Percentiles rank a stretch among this genome's conserved stretches.
phyloP scores from a whole-genome alignment of 176 grass and related monocot genomes.

The Raddia guianensis region DNA sequence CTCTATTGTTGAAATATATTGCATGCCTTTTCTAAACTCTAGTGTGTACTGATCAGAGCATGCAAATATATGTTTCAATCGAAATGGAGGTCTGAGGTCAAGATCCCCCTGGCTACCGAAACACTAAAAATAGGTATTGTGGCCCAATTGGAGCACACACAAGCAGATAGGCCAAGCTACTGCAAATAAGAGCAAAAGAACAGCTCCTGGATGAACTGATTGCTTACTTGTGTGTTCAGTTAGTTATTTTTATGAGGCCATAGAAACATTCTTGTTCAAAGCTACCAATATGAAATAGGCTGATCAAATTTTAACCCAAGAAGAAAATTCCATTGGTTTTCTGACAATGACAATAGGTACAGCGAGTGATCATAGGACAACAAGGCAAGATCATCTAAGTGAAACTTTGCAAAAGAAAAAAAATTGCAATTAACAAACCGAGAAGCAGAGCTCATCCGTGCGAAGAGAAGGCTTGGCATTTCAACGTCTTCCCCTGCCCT shows the following conservation, averaged over 20 bases:
- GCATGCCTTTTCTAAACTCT: too few species aligned
- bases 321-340: constrained; percentile 24
- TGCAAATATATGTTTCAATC: too few species aligned
- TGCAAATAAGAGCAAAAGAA: too few species aligned
- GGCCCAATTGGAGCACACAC: too few species aligned
- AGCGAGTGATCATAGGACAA: not conserved
- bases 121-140: too few species aligned
- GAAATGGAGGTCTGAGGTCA: too few species aligned
- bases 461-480: not conserved
- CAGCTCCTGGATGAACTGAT: too few species aligned
- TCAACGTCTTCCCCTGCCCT: constrained; percentile 49
- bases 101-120: too few species aligned
- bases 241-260: not conserved
- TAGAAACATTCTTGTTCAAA: not conserved
- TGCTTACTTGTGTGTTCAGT: not conserved
- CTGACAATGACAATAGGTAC: constrained; percentile 1
- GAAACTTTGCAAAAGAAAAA: constrained; percentile 29
- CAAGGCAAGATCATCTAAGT: constrained; percentile 25
- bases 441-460: not conserved
- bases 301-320: constrained; percentile 21
- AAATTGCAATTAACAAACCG: constrained; percentile 24
- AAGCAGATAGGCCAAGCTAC: too few species aligned
- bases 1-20: not conserved
- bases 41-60: too few species aligned
- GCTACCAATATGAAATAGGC: not conserved